Evolutionary conservation across 1,139 yeast species (phyloP).

Genomic region (Yamadazyma sp.): DNA sequence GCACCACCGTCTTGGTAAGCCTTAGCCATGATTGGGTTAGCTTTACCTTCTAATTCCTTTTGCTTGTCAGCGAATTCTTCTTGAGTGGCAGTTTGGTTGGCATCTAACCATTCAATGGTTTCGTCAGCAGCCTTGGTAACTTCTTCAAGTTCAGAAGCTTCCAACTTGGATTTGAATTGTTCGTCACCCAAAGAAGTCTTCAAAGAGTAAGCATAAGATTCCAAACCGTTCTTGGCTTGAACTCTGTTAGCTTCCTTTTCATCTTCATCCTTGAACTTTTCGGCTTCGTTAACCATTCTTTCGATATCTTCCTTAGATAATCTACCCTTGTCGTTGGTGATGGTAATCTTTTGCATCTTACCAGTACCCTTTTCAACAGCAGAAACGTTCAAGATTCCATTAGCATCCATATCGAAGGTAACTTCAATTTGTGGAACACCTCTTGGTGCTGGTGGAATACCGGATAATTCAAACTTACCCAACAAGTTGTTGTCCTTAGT

Average conservation of each 20-base stretch:
- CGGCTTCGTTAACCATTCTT: conserved; percentile 53
- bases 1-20: conserved; percentile 76
- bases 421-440: conserved; percentile 99
- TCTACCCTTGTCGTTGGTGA: conserved; percentile 53
- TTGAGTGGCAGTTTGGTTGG: conserved; percentile 81
- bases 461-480: conserved; percentile 99
- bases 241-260: conserved; percentile 48
- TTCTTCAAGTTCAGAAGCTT: conserved; percentile 73
- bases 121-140: conserved; percentile 84
- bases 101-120: conserved; percentile 85
- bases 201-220: conserved; percentile 87
- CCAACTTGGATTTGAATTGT: conserved; percentile 79
- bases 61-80: conserved; percentile 88
- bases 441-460: conserved; percentile 98
- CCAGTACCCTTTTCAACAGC: conserved; percentile 98
- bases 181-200: conserved; percentile 82
- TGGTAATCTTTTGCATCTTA: conserved; percentile 51
- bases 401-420: conserved; percentile 98
- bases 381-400: conserved; percentile 96
- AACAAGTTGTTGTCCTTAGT: conserved; percentile 98
- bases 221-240: conserved; percentile 81
- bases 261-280: conserved; percentile 51
- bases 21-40: conserved; percentile 93
- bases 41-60: conserved; percentile 90
- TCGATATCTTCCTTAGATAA: conserved; percentile 52